Evolutionary conservation across 805 yeast genomes (phyloP), one percentile per base, ranked within the genome.

Genomic region (Hemisphaericaspora nanyangensis): DNA sequence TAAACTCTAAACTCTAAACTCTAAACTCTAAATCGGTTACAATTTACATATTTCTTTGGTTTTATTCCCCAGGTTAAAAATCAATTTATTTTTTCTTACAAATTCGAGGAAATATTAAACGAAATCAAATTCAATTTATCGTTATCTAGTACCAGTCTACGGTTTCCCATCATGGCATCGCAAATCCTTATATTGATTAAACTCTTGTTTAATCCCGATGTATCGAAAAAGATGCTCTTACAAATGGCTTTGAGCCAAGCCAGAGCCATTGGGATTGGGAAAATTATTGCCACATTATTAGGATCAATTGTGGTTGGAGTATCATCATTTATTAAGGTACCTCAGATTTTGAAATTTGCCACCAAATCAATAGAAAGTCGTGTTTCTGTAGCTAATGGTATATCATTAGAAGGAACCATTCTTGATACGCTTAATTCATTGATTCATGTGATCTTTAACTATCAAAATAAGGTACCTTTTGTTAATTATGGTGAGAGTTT

Each of bases 401-500:
- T 68, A 34, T 61, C 70, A 15, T 49, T 57, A 31, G 60, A 59
- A 27, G 58, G 69, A 3, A 55, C 65, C 27, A 48, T 59, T 17
- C 54, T 68, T 46, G 74, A 68, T 45, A 54, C 62, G 1, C 45
- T 64, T 43, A 55, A 58, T 39, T 61, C 66, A 29, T 56, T 65
- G 42, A 52, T 66, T 27, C 73, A 68, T 48, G 67, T 63, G 27
- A 53, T 64, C 17, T 68, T 64, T 53, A 67, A 68, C 43, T 38
- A 47, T 25, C 69, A 65, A 24, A 55, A 56, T 37, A 43, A 55
- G 17, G 62, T 59, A 41, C 48, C 60, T 33, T 68, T 68, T 39
- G 47, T 65, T 30, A 60, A 60, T 35, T 68, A 68, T 44, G 74
- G 74, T 6, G 74, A 68, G 48, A 53, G 64, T 20, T 45, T 65